Conservation (phyloP, 192 early-diverging fungal species). For the Funneliformis geosporum region DNA sequence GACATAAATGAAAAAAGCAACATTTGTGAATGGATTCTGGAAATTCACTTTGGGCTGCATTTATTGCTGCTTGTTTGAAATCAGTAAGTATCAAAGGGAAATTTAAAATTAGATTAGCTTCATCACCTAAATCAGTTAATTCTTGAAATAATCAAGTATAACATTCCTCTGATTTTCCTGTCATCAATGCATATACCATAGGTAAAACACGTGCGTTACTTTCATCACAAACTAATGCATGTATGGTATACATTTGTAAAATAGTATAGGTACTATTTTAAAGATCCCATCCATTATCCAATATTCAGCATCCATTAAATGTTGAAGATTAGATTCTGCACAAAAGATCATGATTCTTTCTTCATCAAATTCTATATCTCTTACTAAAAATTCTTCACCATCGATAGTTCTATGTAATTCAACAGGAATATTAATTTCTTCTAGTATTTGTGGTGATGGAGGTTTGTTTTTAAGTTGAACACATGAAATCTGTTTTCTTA, state of each 20-base stretch:
- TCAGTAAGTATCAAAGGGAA: not conserved
- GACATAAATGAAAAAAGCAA: too few relatives aligned
- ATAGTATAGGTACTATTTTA: not conserved
- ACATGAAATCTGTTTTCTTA: too few relatives aligned
- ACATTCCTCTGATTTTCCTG: conserved; percentile 8
- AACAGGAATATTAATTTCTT: not conserved
- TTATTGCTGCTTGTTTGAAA: not conserved
- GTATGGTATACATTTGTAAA: conserved; percentile 7
- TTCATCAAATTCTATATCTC: not conserved
- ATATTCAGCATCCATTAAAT: not conserved
- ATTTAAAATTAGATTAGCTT: not conserved
- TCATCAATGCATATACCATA: conserved; percentile 3
- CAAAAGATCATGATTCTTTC: not conserved
- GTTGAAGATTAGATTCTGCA: not conserved
- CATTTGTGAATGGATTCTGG: too few relatives aligned
- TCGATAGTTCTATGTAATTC: not conserved
- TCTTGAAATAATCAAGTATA: conserved; percentile 10
- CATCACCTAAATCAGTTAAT: not conserved
- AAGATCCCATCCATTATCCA: not conserved
- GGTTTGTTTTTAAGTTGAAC: too few relatives aligned
- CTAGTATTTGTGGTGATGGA: too few relatives aligned
- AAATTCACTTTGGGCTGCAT: not conserved
- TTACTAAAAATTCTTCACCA: not conserved
- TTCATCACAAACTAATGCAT: not conserved
- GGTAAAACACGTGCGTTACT: not conserved